Conservation (phyloP, 2,329 filamentous ascomycete genomes). For the Pestalotiopsis sp. region DNA sequence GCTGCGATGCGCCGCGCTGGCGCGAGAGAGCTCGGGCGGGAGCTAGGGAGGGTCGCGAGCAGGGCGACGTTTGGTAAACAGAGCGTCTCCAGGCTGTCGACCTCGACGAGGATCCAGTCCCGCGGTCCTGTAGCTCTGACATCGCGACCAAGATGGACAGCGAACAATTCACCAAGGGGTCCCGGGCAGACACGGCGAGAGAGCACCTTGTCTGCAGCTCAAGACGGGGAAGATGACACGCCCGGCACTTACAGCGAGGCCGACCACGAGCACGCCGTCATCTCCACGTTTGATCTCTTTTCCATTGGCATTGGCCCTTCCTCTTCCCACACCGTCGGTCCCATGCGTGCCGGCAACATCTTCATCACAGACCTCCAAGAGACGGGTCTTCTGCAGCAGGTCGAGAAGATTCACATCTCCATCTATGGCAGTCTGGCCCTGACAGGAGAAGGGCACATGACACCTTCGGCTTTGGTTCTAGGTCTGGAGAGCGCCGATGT, state of each 20-base stretch:
- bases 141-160: neutral
- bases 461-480: conserved; percentile 49
- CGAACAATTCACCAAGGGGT: conserved; percentile 4
- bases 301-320: conserved; percentile 55
- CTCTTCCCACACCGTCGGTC: conserved; percentile 53
- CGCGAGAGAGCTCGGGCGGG: conserved; percentile 26
- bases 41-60: conserved; percentile 15
- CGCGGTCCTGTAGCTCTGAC: neutral
- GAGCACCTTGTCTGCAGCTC: conserved; percentile 21
- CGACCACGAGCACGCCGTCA: conserved; percentile 54
- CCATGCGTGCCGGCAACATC: conserved; percentile 55
- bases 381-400: conserved; percentile 45
- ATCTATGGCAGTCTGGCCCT: conserved; percentile 54
- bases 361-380: conserved; percentile 51
- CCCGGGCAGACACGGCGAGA: conserved; percentile 16
- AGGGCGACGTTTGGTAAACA: conserved; percentile 16
- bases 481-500: conserved; percentile 53
- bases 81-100: neutral
- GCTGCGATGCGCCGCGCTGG: conserved; percentile 25
- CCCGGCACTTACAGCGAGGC: conserved; percentile 49
- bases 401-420: conserved; percentile 49
- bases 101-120: neutral
- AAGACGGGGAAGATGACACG: conserved; percentile 31
- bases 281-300: conserved; percentile 54
- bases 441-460: conserved; percentile 56